Percentiles rank a stretch among this genome's conserved stretches.
phyloP scores from a whole-genome alignment of 2,329 filamentous ascomycete genomes.

The Aspergillus chevalieri region DNA sequence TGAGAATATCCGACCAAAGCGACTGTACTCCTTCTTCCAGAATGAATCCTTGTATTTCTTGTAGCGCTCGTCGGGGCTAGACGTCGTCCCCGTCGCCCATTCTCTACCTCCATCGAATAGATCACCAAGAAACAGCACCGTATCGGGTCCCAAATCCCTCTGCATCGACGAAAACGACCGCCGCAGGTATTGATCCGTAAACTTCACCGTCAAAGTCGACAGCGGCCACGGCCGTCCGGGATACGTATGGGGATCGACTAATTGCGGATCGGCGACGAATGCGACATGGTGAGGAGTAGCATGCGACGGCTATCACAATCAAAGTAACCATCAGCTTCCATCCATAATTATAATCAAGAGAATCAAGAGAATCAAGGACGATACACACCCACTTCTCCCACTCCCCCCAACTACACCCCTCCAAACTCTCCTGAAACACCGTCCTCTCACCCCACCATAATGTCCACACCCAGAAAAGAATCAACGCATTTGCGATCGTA shows the following conservation, averaged over 20 bases:
- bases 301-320: constrained; percentile 57
- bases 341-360: neutral
- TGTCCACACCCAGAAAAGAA: constrained; percentile 67
- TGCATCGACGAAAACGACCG: constrained; percentile 78
- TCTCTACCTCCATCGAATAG: constrained; percentile 93
- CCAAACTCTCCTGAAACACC: constrained; percentile 65
- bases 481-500: constrained; percentile 58
- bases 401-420: constrained; percentile 69
- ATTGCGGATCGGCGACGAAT: constrained; percentile 82
- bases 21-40: constrained; percentile 79
- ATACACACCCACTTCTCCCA: constrained; percentile 86
- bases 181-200: constrained; percentile 86
- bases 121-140: constrained; percentile 85
- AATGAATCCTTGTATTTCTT: constrained; percentile 71
- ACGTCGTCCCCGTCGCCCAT: constrained; percentile 68
- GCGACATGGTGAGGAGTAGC: constrained; percentile 77
- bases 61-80: constrained; percentile 60
- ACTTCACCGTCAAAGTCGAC: constrained; percentile 58
- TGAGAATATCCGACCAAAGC: constrained; percentile 83
- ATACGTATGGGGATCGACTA: constrained; percentile 93
- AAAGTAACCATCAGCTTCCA: neutral
- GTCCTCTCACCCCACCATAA: constrained; percentile 81
- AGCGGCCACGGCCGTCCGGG: constrained; percentile 72
- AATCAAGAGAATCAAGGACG: neutral
- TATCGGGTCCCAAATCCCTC: constrained; percentile 70